Evolutionary conservation across 2,329 filamentous ascomycete species (phyloP), one percentile per base, ranked within the genome.

Genomic region (Aspergillus pseudonomiae): DNA sequence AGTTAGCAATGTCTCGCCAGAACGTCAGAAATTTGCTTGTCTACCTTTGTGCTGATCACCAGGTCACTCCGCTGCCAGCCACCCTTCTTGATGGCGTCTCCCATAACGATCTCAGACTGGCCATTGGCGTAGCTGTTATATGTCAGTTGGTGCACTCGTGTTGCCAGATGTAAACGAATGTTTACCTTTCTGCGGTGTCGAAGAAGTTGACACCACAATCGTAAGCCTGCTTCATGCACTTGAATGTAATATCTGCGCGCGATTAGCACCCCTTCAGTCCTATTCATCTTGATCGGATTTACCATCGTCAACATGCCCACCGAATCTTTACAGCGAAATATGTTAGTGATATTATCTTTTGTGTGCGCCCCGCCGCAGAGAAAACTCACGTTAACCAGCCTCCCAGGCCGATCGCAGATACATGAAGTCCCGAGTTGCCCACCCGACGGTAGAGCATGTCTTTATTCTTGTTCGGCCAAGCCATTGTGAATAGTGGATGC

Each of bases 381-480:
- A 64, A 52, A n/a, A 64, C 67, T 66, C 65, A 77, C 64, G 72
- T 76, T 21, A 77, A 66, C 78, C 78, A 80, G 43, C 78, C 79
- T 48, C 80, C 91, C 4, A 93, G 82, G 1, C 88, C 89, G 67
- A 93, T 88, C 57, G 88, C 85, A 53, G 90, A 93, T 41, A 93
- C 89, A 76, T 92, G 88, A 24, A 93, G 84, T 60, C 91, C 90
- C 11, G 89, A 90, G 56, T 86, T 86, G 71, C 90, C 90, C 7
- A 92, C 82, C 75, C 88, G 88, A 66, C 90, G 87, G 77, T 92
- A 92, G 70, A 89, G 83, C 90, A 91, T 92, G 65, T 81, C 78
- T 45, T 66, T 68, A 55, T 73, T 72, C 59, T 71, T 70, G 60
- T 70, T 71, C 6, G 68, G 66, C 64, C 65, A 70, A 12, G 69